Percentiles rank a stretch among this genome's conserved stretches.
Evolutionary conservation across 176 grass and related monocot species (phyloP).

Genomic region (Aegilops bicornis): DNA sequence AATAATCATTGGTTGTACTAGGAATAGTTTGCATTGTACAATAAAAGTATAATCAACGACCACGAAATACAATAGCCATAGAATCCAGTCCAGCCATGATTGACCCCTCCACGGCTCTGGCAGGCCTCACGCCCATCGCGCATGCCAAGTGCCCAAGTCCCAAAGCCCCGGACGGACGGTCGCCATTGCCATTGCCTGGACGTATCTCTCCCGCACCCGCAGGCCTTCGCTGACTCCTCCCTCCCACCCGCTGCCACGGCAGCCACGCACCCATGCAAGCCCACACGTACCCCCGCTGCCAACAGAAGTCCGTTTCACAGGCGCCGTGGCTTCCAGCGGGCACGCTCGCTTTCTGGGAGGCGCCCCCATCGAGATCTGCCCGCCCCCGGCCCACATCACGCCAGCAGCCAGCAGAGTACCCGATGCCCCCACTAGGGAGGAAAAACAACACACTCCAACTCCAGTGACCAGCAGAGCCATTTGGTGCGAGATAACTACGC

Average conservation of each 20-base stretch:
- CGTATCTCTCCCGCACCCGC: background rate
- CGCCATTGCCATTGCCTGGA: background rate
- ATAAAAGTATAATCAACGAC: too few species aligned
- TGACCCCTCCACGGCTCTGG: too few species aligned
- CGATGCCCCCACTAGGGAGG: background rate
- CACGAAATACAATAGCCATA: too few species aligned
- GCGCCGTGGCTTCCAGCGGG: background rate
- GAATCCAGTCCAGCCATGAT: too few species aligned
- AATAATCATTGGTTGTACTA: too few species aligned
- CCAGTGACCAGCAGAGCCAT: background rate
- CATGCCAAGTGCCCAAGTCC: background rate
- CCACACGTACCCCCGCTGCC: conserved; percentile 7
- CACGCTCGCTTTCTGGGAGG: background rate
- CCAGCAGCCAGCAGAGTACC: background rate
- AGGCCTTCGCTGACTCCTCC: background rate
- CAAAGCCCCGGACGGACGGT: background rate
- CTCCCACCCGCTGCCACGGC: background rate
- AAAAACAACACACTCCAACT: background rate
- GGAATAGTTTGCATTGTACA: too few species aligned
- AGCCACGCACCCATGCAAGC: conserved; percentile 34
- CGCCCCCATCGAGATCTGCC: conserved; percentile 20
- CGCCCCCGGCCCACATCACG: background rate
- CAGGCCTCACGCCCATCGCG: background rate
- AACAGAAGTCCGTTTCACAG: background rate
- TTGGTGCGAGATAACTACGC: background rate